Evolutionary conservation across 2,329 filamentous ascomycete species (phyloP).

Genomic region (Rhytidhysteron rufulum): DNA sequence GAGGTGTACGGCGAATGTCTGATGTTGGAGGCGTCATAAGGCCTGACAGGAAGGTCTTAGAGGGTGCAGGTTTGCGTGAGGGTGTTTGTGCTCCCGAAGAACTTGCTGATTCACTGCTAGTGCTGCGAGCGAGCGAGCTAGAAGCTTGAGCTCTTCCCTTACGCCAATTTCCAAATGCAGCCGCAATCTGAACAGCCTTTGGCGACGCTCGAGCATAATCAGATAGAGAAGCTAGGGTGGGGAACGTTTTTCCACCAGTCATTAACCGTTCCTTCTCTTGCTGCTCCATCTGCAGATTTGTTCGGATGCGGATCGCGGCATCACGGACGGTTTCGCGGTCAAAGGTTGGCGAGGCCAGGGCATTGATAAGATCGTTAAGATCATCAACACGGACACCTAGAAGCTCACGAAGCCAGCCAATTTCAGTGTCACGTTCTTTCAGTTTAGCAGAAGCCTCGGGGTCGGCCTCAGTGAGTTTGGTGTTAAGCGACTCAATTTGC

Average conservation of each 20-base stretch:
- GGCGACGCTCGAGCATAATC: conserved; percentile 77
- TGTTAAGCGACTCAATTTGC: conserved; percentile 82
- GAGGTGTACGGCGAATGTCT: conserved; percentile 60
- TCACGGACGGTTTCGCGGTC: conserved; percentile 79
- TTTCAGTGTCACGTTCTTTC: conserved; percentile 89
- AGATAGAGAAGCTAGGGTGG: conserved; percentile 73
- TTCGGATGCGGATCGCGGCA: conserved; percentile 85
- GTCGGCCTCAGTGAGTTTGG: conserved; percentile 64
- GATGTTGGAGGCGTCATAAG: conserved; percentile 87
- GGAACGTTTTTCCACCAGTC: conserved; percentile 62
- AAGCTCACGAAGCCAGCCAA: conserved; percentile 89
- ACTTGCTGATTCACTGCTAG: conserved; percentile 20
- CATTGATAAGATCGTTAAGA: conserved; percentile 83
- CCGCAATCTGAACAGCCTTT: conserved; percentile 82
- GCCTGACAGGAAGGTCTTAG: conserved; percentile 66
- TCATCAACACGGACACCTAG: conserved; percentile 87
- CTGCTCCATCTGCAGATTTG: conserved; percentile 96
- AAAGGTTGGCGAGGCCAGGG: conserved; percentile 69
- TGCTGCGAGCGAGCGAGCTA: conserved; percentile 39
- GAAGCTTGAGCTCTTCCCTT: conserved; percentile 55
- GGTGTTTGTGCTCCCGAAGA: conserved; percentile 30
- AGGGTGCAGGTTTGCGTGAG: conserved; percentile 33
- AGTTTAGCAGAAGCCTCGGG: conserved; percentile 77
- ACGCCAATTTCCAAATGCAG: conserved; percentile 96
- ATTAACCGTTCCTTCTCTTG: conserved; percentile 86